phyloP scores from a whole-genome alignment of 2,329 filamentous ascomycete genomes.

The Chalara sp. region DNA sequence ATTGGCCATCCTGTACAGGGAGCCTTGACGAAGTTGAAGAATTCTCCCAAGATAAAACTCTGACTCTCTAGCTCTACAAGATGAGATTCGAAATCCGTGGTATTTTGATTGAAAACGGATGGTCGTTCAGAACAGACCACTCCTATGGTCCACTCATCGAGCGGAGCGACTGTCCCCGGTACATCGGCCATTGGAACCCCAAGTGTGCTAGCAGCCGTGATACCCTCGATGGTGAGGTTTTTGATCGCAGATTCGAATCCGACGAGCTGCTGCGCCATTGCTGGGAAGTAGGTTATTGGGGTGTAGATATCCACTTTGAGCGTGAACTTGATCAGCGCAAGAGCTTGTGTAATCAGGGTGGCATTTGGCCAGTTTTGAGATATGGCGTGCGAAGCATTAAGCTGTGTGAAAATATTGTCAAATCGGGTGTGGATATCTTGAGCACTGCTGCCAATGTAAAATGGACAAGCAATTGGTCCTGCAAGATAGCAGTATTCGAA shows the following conservation, averaged over 20 bases:
- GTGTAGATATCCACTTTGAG: neutral
- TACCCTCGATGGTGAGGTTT: slow-evolving; percentile 1
- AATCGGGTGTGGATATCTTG: slow-evolving; percentile 17
- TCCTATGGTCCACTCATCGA: neutral
- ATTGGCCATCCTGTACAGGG: slow-evolving; percentile 27
- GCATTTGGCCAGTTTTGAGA: slow-evolving; percentile 13
- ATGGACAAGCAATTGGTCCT: slow-evolving; percentile 26
- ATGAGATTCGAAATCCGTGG: neutral
- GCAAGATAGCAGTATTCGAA: slow-evolving; percentile 21
- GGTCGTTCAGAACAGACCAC: neutral
- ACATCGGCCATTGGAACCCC: neutral
- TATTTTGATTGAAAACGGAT: neutral
- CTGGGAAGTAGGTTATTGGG: neutral
- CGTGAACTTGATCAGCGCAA: neutral
- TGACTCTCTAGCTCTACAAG: slow-evolving; percentile 16
- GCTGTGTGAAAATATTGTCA: slow-evolving; percentile 9
- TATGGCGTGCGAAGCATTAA: slow-evolving; percentile 9
- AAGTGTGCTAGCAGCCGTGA: neutral
- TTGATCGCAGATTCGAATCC: neutral
- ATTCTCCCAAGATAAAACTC: slow-evolving; percentile 36
- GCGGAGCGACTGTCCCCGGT: neutral
- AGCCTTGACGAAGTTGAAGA: slow-evolving; percentile 29
- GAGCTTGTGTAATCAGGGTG: slow-evolving; percentile 1
- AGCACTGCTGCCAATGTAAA: slow-evolving; percentile 15
- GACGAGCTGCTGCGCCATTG: neutral